Percentiles rank a stretch among this genome's conserved stretches.
Evolutionary conservation across 371 early-diverging fungal genomes (phyloP).

Genomic region (Circinella umbellata): DNA sequence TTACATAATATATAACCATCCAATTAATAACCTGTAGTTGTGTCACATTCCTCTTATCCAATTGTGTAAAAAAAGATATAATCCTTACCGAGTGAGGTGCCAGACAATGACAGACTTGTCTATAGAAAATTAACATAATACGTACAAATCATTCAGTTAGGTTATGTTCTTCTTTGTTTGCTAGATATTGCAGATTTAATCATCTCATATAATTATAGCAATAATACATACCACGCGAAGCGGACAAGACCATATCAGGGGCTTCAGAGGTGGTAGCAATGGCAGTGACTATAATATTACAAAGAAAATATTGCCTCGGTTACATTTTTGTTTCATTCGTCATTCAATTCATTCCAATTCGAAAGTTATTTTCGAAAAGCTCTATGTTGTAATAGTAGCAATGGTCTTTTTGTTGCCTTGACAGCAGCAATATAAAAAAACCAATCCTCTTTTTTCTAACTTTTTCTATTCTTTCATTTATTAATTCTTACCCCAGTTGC

Average conservation of each 20-base stretch:
- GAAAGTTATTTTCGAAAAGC: not conserved
- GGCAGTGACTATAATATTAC: slow-evolving; percentile 74
- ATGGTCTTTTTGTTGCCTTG: not conserved
- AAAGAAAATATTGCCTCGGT: not conserved
- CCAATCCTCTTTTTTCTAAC: not conserved
- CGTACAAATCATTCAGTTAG: too few species aligned
- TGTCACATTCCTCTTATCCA: not conserved
- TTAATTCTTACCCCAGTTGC: slow-evolving; percentile 38
- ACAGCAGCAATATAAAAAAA: too few species aligned
- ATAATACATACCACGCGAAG: slow-evolving; percentile 83
- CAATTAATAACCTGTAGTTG: slow-evolving; percentile 2
- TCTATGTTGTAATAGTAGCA: too few species aligned
- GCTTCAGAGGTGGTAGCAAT: slow-evolving; percentile 92
- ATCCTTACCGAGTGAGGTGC: slow-evolving; percentile 76
- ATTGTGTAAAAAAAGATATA: not conserved
- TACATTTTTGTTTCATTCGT: not conserved
- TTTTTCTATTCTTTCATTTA: not conserved
- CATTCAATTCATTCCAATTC: not conserved
- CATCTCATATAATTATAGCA: not conserved
- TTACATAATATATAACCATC: not conserved
- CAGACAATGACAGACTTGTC: slow-evolving; percentile 98
- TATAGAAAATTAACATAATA: slow-evolving; percentile 21
- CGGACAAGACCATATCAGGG: slow-evolving; percentile 90
- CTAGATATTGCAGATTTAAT: too few species aligned
- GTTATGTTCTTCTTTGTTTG: too few species aligned